These are phyloP conservation scores for Immersiella caudata DNA, from an alignment of 495 filamentous ascomycete genomes.

Conservation along the genomic window DNA sequence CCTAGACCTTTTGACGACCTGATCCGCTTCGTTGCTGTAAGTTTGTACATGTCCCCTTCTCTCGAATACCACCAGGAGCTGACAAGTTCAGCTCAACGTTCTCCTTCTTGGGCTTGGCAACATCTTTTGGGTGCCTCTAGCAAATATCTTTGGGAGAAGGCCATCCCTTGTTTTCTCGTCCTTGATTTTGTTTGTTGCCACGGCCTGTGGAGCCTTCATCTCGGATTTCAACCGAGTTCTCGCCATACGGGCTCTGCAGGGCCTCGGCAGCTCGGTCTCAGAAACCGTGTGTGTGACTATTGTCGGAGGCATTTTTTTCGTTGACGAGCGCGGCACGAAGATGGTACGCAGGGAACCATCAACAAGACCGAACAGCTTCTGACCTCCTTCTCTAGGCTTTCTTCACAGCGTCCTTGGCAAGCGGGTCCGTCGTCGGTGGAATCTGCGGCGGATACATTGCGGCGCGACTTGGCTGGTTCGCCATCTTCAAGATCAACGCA, in stretches of 20 bases:
- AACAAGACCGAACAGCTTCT: background rate
- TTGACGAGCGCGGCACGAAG: conserved; percentile 51
- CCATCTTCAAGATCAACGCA: conserved; percentile 49
- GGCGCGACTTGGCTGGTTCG: conserved; percentile 44
- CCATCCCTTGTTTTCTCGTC: conserved; percentile 55
- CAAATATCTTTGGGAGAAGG: conserved; percentile 59
- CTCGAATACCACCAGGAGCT: no score
- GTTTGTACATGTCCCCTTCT: no score
- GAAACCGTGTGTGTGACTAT: conserved; percentile 58
- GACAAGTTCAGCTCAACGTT: conserved; percentile 33
- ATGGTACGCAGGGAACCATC: conserved; percentile 39
- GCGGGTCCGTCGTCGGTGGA: conserved; percentile 53
- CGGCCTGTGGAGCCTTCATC: conserved; percentile 51
- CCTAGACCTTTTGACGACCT: conserved; percentile 24
- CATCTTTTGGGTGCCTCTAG: conserved; percentile 58
- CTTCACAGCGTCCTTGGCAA: conserved; percentile 55
- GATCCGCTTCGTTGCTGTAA: conserved; percentile 33
- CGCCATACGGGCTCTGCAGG: conserved; percentile 51
- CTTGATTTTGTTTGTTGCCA: conserved; percentile 48
- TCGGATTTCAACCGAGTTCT: conserved; percentile 46
- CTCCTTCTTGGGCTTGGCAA: conserved; percentile 35
- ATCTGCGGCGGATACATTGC: conserved; percentile 55
- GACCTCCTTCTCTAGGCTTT: conserved; percentile 39
- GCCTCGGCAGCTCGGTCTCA: conserved; percentile 58
- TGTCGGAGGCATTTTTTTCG: conserved; percentile 57